Base-by-base conservation (phyloP, 495 filamentous ascomycete species). In the Sordaria brevicollis region DNA sequence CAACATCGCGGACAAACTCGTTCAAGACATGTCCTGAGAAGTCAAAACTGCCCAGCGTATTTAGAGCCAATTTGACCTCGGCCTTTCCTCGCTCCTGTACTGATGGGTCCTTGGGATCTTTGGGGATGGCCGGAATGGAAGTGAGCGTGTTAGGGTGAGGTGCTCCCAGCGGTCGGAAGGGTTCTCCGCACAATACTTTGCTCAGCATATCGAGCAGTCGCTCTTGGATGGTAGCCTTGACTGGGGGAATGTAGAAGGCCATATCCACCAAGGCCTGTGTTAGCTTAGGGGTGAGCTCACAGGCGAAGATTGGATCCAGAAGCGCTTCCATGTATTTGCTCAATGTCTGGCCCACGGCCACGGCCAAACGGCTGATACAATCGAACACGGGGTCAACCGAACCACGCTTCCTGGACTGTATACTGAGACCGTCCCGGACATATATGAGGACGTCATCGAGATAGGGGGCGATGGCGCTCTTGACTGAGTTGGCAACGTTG, bases 251-350 rank as follows among this genome's bases (percentile, higher is more conserved):
- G 77, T 98, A 98, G 76, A 97, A 95, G 43, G 95, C 94, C 92
- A 99, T 96, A 76, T 98, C 95, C 25, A 97, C 93, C 66, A 99
- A 82, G 15, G 95, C 95, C 77, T 98, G 94, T 0, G 93, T 97
- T 21, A 99, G 86, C 66, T 95, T 92, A 72, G 92, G 90, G 68
- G 92, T 97, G 41, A 99, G 84, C 57, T 94, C 94, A 73, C 95
- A 99, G 19, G 92, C 92, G 79, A 99, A 98, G 71, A 99, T 97
- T 4, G 96, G 93, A 73, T 98, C 94, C 2, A 99, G 87, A 31
- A 98, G 81, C 19, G 92, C 91, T 74, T 97, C 93, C 91, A 99
- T 97, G 75, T 97, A 96, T 76, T 97, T 98, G 85, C 91, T 97
- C 71, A 99, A 87, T 1, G 94, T 91, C 82, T 98, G 96, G 29